These are phyloP conservation scores for Sequoiadendron giganteum DNA, from an alignment of 75 land plant genomes.

Conservation along the genomic window DNA sequence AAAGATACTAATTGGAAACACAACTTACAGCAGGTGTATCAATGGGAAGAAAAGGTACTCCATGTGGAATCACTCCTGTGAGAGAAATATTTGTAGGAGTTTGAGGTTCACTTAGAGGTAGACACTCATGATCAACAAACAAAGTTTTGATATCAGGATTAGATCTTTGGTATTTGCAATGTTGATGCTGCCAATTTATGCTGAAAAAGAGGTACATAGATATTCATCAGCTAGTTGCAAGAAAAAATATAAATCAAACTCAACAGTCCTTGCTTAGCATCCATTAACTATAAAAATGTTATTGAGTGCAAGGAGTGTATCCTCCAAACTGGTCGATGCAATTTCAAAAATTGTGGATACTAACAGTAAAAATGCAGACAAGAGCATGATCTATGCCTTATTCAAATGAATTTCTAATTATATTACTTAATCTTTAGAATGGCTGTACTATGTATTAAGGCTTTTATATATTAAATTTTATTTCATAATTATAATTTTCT, in stretches of 20 bases:
- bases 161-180: constrained; percentile 73
- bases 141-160: constrained; percentile 82
- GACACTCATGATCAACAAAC: constrained; percentile 82
- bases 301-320: neutral
- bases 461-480: neutral
- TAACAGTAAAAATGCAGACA: no score
- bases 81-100: constrained; percentile 53
- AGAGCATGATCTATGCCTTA: neutral
- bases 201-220: constrained; percentile 22
- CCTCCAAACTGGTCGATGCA: neutral
- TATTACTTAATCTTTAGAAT: no score
- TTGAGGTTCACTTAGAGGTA: constrained; percentile 64
- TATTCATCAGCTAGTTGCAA: neutral
- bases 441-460: neutral
- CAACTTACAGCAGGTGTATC: constrained; percentile 56
- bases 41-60: constrained; percentile 62
- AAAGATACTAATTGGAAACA: neutral
- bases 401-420: neutral
- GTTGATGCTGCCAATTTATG: constrained; percentile 82
- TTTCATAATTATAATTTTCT: neutral
- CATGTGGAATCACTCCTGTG: constrained; percentile 55
- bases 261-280: neutral
- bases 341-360: neutral
- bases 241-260: neutral
- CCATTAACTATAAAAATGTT: neutral